phyloP scores from a whole-genome alignment of 1,284 basidiomycete genomes.

The Leccinum griseonigrum region DNA sequence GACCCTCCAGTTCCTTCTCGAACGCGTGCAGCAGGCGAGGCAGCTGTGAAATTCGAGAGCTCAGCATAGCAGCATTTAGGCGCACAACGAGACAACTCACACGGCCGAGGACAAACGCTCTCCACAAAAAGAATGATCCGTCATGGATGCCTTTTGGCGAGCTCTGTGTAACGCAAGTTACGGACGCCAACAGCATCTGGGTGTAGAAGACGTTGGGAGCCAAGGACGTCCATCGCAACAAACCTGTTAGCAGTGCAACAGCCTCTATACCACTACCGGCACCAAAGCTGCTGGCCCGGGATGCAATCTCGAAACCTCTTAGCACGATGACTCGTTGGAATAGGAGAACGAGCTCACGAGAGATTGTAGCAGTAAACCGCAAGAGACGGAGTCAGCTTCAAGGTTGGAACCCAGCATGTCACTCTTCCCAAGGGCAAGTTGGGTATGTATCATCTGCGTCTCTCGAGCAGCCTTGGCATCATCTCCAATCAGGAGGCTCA shows the following conservation, averaged over 20 bases:
- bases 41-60: conserved; percentile 41
- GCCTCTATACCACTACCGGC: conserved; percentile 56
- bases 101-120: conserved; percentile 67
- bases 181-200: conserved; percentile 59
- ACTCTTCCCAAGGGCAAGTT: conserved; percentile 54
- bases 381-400: conserved; percentile 61
- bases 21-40: conserved; percentile 56
- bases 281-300: conserved; percentile 59
- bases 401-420: conserved; percentile 55
- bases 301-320: conserved; percentile 45
- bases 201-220: conserved; percentile 64
- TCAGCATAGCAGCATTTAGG: conserved; percentile 2
- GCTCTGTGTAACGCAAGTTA: conserved; percentile 59
- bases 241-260: conserved; percentile 53
- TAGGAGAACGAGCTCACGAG: conserved; percentile 42
- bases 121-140: conserved; percentile 52
- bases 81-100: conserved; percentile 38
- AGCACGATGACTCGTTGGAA: conserved; percentile 1
- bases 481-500: conserved; percentile 61
- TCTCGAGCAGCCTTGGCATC: conserved; percentile 64
- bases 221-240: conserved; percentile 66
- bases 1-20: conserved; percentile 50
- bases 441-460: conserved; percentile 67
- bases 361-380: conserved; percentile 56
- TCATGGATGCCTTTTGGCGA: conserved; percentile 32